Evolutionary conservation across 2,329 filamentous ascomycete genomes (phyloP), one percentile per base, ranked within the genome.

Genomic region (Tolypocladium pustulatum): DNA sequence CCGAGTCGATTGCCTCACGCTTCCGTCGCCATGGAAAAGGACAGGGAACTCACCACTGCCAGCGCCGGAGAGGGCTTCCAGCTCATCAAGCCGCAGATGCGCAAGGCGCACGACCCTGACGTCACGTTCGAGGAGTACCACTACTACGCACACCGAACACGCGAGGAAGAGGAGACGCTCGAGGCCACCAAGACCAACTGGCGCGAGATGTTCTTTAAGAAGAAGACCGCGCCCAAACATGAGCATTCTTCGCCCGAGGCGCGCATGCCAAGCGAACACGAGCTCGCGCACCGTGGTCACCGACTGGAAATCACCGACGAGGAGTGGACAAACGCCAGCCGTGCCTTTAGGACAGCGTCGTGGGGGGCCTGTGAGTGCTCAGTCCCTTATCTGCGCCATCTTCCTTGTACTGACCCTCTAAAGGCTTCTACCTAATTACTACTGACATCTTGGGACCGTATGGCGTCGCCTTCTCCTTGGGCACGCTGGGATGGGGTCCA

Each of bases 301-400:
- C 27, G 59, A 22, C 3, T 61, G 17, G 54, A 59, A 17, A 64
- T 67, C n/a, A 61, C 65, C 8, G 65, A 64, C 20, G 69, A 73
- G 4, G 78, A 81, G 60, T 80, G 78, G 78, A 69, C 68, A 27
- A 75, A 75, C 56, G 78, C 78, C 5, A 62, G 61, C 38, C 61
- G 61, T 20, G 61, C 61, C 17, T 37, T 61, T 13, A 61, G 61
- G 54, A 60, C 61, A 20, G 61, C 61, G 4, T 59, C 57, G 12
- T 54, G 27, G 25, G 57, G 57, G 15, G 57, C 57, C 9, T 59
- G 57, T 59, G 32, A 46, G 57, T 56, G 13, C 32, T 17, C 9
- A 4, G 52, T 12, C 36, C 17, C 17, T n/a, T 9, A n/a, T 34
- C 8, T 32, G 9, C 17, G 49, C 46, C 30, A 22, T 13, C 17